Conservation (phyloP, 768 basidiomycete species). For the Naganishia kalamii region DNA sequence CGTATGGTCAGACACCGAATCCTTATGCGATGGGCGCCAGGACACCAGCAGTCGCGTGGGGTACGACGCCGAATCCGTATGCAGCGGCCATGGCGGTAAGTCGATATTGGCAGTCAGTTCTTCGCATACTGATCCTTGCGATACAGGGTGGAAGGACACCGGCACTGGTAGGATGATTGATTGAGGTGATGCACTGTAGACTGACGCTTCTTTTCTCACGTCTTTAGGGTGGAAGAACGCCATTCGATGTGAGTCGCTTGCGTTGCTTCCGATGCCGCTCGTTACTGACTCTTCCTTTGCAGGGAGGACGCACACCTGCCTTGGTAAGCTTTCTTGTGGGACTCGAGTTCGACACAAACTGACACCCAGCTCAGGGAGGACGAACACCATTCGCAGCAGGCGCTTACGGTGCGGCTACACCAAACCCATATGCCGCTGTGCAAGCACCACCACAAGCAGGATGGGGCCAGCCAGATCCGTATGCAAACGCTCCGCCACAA, state of each 20-base stretch:
- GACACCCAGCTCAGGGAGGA: slow-evolving; percentile 3
- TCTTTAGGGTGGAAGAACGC: slow-evolving; percentile 14
- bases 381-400: slow-evolving; percentile 16
- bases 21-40: slow-evolving; percentile 51
- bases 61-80: slow-evolving; percentile 52
- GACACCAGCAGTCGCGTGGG: slow-evolving; percentile 26
- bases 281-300: neutral
- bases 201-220: neutral
- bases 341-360: neutral
- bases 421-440: slow-evolving; percentile 5
- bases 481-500: neutral
- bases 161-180: slow-evolving; percentile 42
- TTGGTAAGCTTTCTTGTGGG: slow-evolving; percentile 2
- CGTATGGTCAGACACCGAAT: slow-evolving; percentile 45
- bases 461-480: neutral
- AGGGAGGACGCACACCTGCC: slow-evolving; percentile 18
- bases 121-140: neutral
- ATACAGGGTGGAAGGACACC: slow-evolving; percentile 59
- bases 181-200: neutral
- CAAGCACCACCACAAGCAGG: neutral
- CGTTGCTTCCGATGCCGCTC: neutral
- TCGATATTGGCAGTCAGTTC: neutral
- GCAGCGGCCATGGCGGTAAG: slow-evolving; percentile 32
- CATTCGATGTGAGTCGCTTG: slow-evolving; percentile 10
- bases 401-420: neutral